phyloP scores from a whole-genome alignment of 805 yeast genomes.

The Myxozyma monticola region DNA sequence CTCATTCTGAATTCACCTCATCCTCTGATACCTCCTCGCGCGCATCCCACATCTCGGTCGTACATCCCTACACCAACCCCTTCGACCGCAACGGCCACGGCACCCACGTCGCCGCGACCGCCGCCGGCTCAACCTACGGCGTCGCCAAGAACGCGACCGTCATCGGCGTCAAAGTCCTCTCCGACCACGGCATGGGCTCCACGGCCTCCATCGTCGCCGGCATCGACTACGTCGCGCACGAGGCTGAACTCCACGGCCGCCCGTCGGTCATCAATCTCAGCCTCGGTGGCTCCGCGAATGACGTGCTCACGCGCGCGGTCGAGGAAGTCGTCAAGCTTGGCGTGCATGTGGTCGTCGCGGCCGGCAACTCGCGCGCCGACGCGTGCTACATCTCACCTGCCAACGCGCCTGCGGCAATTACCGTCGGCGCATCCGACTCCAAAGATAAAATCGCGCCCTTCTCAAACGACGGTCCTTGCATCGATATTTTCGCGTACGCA shows the following conservation, averaged over 20 bases:
- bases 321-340: constrained; percentile 88
- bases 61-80: constrained; percentile 73
- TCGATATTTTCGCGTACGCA: constrained; percentile 37
- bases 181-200: constrained; percentile 78
- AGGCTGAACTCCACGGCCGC: constrained; percentile 46
- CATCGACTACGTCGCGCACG: constrained; percentile 77
- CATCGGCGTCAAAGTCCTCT: constrained; percentile 77
- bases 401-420: constrained; percentile 82
- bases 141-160: constrained; percentile 78
- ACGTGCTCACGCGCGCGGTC: constrained; percentile 83
- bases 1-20: constrained; percentile 63
- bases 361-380: constrained; percentile 91
- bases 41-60: constrained; percentile 69
- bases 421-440: constrained; percentile 25
- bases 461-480: constrained; percentile 25
- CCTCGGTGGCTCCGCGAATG: constrained; percentile 46
- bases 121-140: constrained; percentile 77
- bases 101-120: constrained; percentile 96
- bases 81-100: constrained; percentile 90
- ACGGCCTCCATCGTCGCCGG: constrained; percentile 85
- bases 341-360: constrained; percentile 89
- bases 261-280: constrained; percentile 60
- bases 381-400: constrained; percentile 95
- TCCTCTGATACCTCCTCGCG: constrained; percentile 41
- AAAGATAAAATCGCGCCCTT: constrained; percentile 18